Evolutionary conservation across 345 rosid species (phyloP), one percentile per base, ranked within the genome.

Genomic region (Erodium maritimum): DNA sequence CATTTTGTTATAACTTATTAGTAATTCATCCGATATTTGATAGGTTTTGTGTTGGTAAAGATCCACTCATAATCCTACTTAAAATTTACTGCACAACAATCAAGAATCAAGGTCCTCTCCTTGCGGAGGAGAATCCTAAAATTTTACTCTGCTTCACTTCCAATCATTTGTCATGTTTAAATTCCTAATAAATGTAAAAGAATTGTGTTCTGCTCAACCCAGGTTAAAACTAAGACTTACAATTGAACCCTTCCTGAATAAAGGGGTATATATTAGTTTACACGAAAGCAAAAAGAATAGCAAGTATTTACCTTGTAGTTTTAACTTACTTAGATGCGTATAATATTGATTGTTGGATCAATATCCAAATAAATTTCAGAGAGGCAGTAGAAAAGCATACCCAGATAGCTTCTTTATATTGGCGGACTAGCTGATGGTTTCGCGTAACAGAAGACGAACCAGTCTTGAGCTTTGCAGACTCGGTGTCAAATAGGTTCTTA

Each of bases 351-450:
- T 42, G 48, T 16, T 14, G 17, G 3, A 42, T 42, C 48, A 42
- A 42, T 42, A 42, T 42, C 6, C 48, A 42, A 42, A 42, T 14
- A 42, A 42, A 3, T 42, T 42, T 42, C 48, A 42, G 17, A 9
- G 12, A 42, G 48, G 12, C 65, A 2, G 59, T 18, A 23, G 46
- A 45, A 64, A 59, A 23, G 21, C 76, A 66, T 82, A 88, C 95
- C 96, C 98, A 91, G 50, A 89, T 75, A 29, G 87, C 91, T 67
- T 84, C 94, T 62, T 76, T 75, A 65, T 86, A 86, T 69, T 86
- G 89, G 19, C 90, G 84, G 65, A 88, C 65, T 66, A 82, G 57
- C 20, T 58, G 79, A 64, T 81, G 72, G 65, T 76, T 73, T 66
- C 71, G 79, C 1, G 76, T 56, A 72, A 46, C 66, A 14, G 78